These are phyloP conservation scores for Pseudogymnoascus sp. DNA, from an alignment of 2,329 filamentous ascomycete genomes.

Conservation along the genomic window DNA sequence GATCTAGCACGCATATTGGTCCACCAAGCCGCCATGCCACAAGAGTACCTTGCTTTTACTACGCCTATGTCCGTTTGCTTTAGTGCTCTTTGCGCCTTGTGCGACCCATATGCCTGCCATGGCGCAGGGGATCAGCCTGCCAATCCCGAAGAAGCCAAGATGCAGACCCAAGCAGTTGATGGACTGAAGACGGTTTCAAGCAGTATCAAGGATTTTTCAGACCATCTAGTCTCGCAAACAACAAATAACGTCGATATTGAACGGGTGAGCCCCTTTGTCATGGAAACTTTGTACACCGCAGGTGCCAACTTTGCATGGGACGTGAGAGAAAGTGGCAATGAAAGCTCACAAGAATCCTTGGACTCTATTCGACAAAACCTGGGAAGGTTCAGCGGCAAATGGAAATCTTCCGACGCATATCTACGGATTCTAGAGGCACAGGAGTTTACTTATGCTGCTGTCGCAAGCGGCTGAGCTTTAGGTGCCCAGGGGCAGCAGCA, in stretches of 20 bases:
- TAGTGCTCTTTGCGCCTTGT: conserved; percentile 28
- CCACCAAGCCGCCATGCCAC: conserved; percentile 21
- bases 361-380: conserved; percentile 28
- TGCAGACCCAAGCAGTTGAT: conserved; percentile 30
- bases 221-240: conserved; percentile 22
- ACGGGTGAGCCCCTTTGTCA: conserved; percentile 30
- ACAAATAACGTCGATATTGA: conserved; percentile 23
- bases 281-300: conserved; percentile 34
- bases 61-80: conserved; percentile 25
- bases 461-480: background rate
- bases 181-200: conserved; percentile 28
- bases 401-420: conserved; percentile 33
- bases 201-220: conserved; percentile 26
- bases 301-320: conserved; percentile 33
- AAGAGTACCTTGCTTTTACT: conserved; percentile 22
- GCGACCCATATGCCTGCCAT: conserved; percentile 33
- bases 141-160: conserved; percentile 22
- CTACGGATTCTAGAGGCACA: conserved; percentile 31
- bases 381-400: conserved; percentile 27
- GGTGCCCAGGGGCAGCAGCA: background rate
- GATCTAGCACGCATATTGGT: conserved; percentile 21
- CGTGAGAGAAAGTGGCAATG: conserved; percentile 31
- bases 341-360: conserved; percentile 25
- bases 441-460: conserved; percentile 28
- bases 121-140: conserved; percentile 18